These are phyloP conservation scores for Brassica hybrid DNA, from an alignment of 441 rosid genomes.

Conservation along the genomic window DNA sequence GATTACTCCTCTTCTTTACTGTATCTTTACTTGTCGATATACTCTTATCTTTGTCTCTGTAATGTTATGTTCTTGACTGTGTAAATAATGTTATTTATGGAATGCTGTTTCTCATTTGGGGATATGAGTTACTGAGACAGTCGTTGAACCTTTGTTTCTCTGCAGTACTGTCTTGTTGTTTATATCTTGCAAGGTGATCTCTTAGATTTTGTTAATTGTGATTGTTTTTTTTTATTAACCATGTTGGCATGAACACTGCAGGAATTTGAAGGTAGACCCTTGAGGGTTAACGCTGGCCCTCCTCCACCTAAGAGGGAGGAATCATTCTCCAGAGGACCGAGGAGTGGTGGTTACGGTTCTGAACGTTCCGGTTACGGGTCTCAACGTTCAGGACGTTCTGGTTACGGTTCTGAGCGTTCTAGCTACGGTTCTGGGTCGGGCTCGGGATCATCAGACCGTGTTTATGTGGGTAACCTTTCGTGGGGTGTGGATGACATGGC, in stretches of 20 bases:
- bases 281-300: slow-evolving; percentile 78
- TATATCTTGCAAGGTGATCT: background rate
- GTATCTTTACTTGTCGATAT: background rate
- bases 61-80: background rate
- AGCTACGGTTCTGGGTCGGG: slow-evolving; percentile 31
- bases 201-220: background rate
- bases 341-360: slow-evolving; percentile 36
- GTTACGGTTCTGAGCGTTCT: background rate
- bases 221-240: background rate
- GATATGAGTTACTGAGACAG: background rate
- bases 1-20: background rate
- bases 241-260: slow-evolving; percentile 31
- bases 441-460: slow-evolving; percentile 54
- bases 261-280: slow-evolving; percentile 75
- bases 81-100: background rate
- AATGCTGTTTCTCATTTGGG: background rate
- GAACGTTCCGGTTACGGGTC: too few relatives aligned
- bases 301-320: slow-evolving; percentile 66
- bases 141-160: background rate
- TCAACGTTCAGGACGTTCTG: too few relatives aligned
- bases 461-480: slow-evolving; percentile 89
- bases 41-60: background rate
- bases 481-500: slow-evolving; percentile 91
- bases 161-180: background rate
- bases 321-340: slow-evolving; percentile 55